These are phyloP conservation scores for Phytophthora sp. DNA, from an alignment of 352 stramenopile genomes.

Conservation along the genomic window DNA sequence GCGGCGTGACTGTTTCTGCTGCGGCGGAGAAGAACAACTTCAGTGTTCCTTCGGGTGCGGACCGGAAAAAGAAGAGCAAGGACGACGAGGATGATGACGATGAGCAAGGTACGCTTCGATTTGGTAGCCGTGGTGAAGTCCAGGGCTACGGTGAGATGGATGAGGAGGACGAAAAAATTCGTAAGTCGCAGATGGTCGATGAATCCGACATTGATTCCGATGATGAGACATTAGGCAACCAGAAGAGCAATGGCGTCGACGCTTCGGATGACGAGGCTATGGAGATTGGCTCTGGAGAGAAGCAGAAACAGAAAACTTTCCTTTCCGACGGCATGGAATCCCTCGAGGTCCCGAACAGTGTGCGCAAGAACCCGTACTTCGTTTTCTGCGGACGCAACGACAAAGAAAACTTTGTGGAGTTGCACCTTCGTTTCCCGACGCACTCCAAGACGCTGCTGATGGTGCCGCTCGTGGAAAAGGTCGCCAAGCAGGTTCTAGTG, in stretches of 20 bases:
- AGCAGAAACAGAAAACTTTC: conserved; percentile 52
- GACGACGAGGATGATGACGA: conserved; percentile 90
- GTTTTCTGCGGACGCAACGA: conserved; percentile 79
- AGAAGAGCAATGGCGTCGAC: conserved; percentile 28
- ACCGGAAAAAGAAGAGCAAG: conserved; percentile 54
- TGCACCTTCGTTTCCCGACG: conserved; percentile 88
- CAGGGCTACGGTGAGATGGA: conserved; percentile 92
- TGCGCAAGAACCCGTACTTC: conserved; percentile 90
- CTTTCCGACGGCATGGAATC: conserved; percentile 65
- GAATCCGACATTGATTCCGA: conserved; percentile 67
- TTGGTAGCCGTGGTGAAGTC: conserved; percentile 81
- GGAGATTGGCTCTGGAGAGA: conserved; percentile 40
- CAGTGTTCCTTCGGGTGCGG: conserved; percentile 29
- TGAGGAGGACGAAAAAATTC: conserved; percentile 93
- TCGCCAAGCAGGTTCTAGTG: conserved; percentile 86
- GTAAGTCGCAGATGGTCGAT: conserved; percentile 59
- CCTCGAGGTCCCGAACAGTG: conserved; percentile 72
- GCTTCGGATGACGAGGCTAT: conserved; percentile 50
- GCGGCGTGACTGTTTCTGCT: conserved; percentile 62
- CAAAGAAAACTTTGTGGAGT: conserved; percentile 84
- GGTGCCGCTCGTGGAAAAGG: conserved; percentile 89
- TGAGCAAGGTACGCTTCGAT: conserved; percentile 88
- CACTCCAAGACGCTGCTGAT: conserved; percentile 91
- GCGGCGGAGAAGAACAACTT: conserved; percentile 57
- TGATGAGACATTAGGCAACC: conserved; percentile 52